phyloP scores from a whole-genome alignment of 73 alveolate genomes.

The Breviolum minutum region DNA sequence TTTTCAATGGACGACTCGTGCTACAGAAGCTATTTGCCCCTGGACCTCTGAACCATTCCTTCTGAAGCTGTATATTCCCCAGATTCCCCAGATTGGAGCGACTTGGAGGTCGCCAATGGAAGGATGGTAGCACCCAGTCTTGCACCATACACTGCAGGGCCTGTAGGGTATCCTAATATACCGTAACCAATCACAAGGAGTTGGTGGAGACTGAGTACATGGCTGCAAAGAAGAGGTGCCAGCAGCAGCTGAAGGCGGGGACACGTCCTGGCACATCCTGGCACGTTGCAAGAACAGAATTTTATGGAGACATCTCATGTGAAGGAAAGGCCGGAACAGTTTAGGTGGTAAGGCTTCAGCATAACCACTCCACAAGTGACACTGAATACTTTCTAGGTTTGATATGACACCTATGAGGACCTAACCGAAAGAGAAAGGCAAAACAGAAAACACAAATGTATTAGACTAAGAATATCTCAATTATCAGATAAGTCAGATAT shows the following conservation, averaged over 20 bases:
- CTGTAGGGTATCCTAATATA: background rate
- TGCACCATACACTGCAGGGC: background rate
- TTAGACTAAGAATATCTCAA: no score
- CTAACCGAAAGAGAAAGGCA: background rate
- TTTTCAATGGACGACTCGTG: background rate
- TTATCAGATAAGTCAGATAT: background rate
- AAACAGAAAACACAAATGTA: background rate
- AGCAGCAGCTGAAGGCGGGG: slow-evolving; percentile 66
- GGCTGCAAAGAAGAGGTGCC: slow-evolving; percentile 58
- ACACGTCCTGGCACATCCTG: no score
- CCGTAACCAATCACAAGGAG: background rate
- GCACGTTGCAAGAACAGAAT: no score
- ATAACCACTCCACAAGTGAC: background rate
- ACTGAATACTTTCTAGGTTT: background rate
- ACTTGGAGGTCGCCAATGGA: no score
- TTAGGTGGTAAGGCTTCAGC: background rate
- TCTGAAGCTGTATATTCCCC: no score
- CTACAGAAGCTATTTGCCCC: no score
- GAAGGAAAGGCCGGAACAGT: no score
- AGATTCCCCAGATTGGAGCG: no score
- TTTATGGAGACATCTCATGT: no score
- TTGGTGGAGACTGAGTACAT: slow-evolving; percentile 75
- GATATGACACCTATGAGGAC: background rate
- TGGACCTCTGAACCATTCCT: background rate
- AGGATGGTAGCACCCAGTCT: no score